These are phyloP conservation scores for Sphaerulina musiva DNA, from an alignment of 2,329 filamentous ascomycete genomes.

Conservation along the genomic window DNA sequence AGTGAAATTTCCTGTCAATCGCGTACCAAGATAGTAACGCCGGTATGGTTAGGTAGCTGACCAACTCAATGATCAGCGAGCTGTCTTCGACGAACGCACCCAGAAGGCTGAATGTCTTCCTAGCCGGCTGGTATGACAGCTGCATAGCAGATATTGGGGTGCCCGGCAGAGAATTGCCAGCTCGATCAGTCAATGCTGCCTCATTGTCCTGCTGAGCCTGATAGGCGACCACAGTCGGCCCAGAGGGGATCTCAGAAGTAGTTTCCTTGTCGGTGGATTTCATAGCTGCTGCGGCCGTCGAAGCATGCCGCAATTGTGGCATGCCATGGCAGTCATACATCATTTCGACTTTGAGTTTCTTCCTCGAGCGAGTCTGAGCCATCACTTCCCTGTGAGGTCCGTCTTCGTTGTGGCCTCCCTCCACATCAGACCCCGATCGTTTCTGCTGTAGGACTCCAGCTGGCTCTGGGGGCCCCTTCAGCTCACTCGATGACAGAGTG, in stretches of 20 bases:
- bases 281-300: not conserved
- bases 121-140: not conserved
- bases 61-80: conserved; percentile 52
- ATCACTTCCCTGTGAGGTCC: not conserved
- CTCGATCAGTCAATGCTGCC: not conserved
- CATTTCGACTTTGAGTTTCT: conserved; percentile 22
- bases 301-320: conserved; percentile 15
- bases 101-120: conserved; percentile 32
- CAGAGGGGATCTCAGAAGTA: too few species aligned
- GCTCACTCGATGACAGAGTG: not conserved
- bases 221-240: not conserved
- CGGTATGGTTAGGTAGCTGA: conserved; percentile 47
- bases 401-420: not conserved
- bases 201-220: not conserved
- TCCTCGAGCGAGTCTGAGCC: conserved; percentile 3
- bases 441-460: not conserved
- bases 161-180: not conserved
- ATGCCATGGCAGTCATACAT: conserved; percentile 21
- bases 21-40: conserved; percentile 60
- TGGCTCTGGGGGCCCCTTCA: not conserved
- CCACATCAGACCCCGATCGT: conserved; percentile 10
- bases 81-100: conserved; percentile 32
- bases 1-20: conserved; percentile 57
- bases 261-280: too few species aligned
- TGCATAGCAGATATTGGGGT: not conserved